Evolutionary conservation across 192 early-diverging fungal species (phyloP), one percentile per base, ranked within the genome.

Genomic region (Podila clonocystis): DNA sequence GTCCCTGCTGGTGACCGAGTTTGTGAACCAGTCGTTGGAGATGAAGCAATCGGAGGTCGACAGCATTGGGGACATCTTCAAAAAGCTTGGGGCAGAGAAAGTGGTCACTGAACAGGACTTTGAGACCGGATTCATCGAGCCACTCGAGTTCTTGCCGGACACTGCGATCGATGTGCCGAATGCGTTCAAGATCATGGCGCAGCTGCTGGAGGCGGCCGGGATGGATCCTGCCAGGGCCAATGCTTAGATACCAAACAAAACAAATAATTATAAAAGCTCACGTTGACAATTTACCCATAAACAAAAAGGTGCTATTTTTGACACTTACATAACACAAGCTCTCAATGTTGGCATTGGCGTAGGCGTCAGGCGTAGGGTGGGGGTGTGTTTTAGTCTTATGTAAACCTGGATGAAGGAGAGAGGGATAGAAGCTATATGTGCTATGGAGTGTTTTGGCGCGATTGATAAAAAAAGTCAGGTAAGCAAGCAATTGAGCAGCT

Each of bases 111-210:
- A 58, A 20, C 85, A 89, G 58, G 72, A 84, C 20, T 77, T 89
- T 48, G 83, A 92, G 38, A 73, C 70, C 9, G 90, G 85, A 19
- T 85, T 91, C 50, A 75, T 85, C 38, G 84, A 85, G 50, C 84
- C 83, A 30, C 74, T 85, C 69, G 91, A 91, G 69, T 67, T 86
- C 62, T 77, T 94, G 58, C 89, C 92, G 49, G 96, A 97, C 69
- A 82, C 93, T 50, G 88, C 89, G 11, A 84, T 89, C 38, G 94
- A 96, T 78, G 87, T 89, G 2, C 94, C 94, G 24, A 84, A 89
- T 50, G 91, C 89, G 13, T 91, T 87, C 85, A 86, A 84, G 45
- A 88, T 85, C 84, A 85, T 91, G 58, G 91, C 87, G 36, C 88
- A 86, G 63, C 78, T 94, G 38, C 72, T 95, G 64, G 84, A 84